These are phyloP conservation scores for Alternaria triticimaculans DNA, from an alignment of 2,329 filamentous ascomycete genomes.

Conservation along the genomic window DNA sequence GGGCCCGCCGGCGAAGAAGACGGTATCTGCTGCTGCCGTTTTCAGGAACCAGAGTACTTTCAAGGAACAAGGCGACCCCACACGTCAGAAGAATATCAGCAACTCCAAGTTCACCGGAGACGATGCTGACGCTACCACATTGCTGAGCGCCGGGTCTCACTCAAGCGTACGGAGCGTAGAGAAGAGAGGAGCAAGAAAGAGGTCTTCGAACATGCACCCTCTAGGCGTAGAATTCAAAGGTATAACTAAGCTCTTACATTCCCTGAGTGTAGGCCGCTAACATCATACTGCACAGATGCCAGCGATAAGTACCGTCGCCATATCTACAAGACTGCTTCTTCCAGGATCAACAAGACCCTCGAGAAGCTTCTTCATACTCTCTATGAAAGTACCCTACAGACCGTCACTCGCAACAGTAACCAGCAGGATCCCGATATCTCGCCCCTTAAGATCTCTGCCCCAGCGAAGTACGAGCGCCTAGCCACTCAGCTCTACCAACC, in stretches of 20 bases:
- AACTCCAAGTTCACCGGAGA: not conserved
- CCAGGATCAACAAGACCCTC: conserved; percentile 31
- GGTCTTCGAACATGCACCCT: conserved; percentile 23
- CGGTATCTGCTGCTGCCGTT: conserved; percentile 31
- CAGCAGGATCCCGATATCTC: not conserved
- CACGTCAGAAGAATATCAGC: not conserved
- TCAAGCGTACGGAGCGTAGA: conserved; percentile 14
- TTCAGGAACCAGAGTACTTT: conserved; percentile 32
- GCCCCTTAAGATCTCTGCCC: conserved; percentile 22
- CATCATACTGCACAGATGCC: conserved; percentile 24
- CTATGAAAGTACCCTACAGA: conserved; percentile 22
- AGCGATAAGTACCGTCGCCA: conserved; percentile 35
- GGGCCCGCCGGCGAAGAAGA: conserved; percentile 4
- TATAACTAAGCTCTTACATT: not conserved
- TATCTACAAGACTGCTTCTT: conserved; percentile 24
- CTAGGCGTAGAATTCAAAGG: conserved; percentile 39
- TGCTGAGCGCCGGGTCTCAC: conserved; percentile 3
- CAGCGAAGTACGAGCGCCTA: conserved; percentile 25
- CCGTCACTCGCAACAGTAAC: conserved; percentile 8
- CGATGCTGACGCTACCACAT: not conserved
- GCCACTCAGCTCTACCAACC: conserved; percentile 26
- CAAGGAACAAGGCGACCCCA: conserved; percentile 1
- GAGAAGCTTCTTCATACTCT: conserved; percentile 15
- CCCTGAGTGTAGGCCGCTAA: conserved; percentile 8
- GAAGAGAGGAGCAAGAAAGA: conserved; percentile 12